Base-by-base conservation (phyloP, 495 filamentous ascomycete genomes). In the Cercophora scortea region DNA sequence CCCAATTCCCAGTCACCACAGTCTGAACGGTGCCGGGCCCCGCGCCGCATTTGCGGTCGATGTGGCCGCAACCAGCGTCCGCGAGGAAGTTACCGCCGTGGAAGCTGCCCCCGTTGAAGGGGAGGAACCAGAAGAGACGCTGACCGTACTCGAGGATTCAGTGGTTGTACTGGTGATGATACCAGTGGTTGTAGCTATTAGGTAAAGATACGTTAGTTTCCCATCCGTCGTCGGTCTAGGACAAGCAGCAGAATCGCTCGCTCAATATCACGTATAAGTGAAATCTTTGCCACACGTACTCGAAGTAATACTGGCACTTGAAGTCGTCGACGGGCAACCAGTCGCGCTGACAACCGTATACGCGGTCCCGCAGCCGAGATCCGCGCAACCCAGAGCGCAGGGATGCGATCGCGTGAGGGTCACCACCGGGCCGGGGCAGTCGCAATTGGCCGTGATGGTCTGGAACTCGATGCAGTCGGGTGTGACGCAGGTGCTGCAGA, bases 401-500 rank as follows among this genome's bases (percentile, higher is more conserved):
- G 53, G 51, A 32, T 57, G 54, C 32, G 49, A 52, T 13, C 44
- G 36, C 34, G 49, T 58, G 15, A 66, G 35, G 34, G 63, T 66
- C 6, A 54, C 38, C 4, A 59, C 41, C 7, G 50, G 41, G 1
- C 32, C 42, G 0, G 61, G 56, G 33, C 62, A 64, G 2, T 45
- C 47, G 41, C 58, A 61, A 47, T 36, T 50, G 42, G 51, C 61
- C 6, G 61, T 62, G 19, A 64, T 45, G 32, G 59, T 61, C 3
- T 40, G 46, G 12, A 39, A 17, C 13, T 44, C 44, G 38, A 62
- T 40, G 59, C 63, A 66, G 12, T 45, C 59, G 11, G 50, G 19
- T 0, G 61, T 62, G 34, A 60, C 17, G 44, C 63, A 66, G 8
- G 63, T 60, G 16, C 15, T 44, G 59, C 63, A 66, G 47, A 66